phyloP scores from a whole-genome alignment of 192 early-diverging fungal genomes.

The Phlyctochytrium bullatum region DNA sequence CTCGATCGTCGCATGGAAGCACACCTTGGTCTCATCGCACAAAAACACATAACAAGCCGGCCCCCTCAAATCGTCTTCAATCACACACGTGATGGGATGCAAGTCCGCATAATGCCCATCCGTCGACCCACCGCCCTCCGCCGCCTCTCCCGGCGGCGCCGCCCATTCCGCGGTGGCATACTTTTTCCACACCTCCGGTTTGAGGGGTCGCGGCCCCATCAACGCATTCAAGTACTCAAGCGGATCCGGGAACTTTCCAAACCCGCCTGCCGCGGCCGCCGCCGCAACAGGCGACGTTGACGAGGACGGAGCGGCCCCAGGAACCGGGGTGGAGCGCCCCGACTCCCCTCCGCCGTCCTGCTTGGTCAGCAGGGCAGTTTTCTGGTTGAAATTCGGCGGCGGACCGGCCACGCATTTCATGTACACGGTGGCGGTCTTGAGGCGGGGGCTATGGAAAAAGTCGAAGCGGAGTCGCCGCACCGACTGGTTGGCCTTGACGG shows the following conservation, averaged over 20 bases:
- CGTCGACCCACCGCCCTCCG: background rate
- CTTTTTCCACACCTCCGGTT: background rate
- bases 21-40: slow-evolving; percentile 28
- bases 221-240: slow-evolving; percentile 19
- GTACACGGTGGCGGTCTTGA: background rate
- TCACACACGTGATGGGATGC: slow-evolving; percentile 16
- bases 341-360: too few species aligned
- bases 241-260: background rate
- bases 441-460: slow-evolving; percentile 4
- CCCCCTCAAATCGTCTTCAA: slow-evolving; percentile 17
- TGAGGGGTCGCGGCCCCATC: slow-evolving; percentile 15
- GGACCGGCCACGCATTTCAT: background rate
- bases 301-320: background rate
- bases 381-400: background rate
- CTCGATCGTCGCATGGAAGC: slow-evolving; percentile 15
- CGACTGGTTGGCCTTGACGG: slow-evolving; percentile 7
- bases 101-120: slow-evolving; percentile 8
- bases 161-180: background rate
- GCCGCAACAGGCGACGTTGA: background rate
- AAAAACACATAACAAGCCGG: slow-evolving; percentile 23
- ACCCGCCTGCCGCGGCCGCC: background rate
- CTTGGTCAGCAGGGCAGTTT: background rate
- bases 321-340: background rate
- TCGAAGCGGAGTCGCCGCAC: slow-evolving; percentile 20
- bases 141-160: background rate